Conservation (phyloP, 2,329 filamentous ascomycete species). For the Neurospora crassa region DNA sequence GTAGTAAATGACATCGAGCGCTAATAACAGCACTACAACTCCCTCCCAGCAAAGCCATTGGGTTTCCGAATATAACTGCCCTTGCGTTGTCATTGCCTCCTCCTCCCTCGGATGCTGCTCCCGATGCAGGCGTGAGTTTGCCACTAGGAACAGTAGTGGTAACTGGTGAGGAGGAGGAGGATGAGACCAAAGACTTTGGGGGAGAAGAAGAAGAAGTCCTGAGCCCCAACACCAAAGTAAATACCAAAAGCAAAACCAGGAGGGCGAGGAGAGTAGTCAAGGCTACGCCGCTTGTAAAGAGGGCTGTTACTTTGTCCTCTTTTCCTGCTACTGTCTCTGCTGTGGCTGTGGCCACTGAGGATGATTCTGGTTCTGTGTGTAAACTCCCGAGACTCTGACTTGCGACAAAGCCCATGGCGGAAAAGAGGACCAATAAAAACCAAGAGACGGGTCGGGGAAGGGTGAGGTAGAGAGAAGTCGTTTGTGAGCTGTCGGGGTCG, state of each 20-base stretch:
- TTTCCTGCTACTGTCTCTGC: not conserved
- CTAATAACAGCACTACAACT: constrained; percentile 43
- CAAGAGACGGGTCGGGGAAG: constrained; percentile 37
- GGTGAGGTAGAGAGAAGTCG: constrained; percentile 38
- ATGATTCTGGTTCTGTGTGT: constrained; percentile 12
- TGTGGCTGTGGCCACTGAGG: not conserved
- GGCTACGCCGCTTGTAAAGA: constrained; percentile 34
- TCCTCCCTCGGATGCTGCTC: not conserved
- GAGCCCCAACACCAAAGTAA: constrained; percentile 30
- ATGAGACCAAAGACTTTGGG: not conserved
- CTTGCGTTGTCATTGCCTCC: not conserved
- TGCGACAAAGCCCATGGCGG: constrained; percentile 35
- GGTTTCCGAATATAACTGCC: constrained; percentile 30
- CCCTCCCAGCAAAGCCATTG: constrained; percentile 36
- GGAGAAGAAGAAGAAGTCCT: constrained; percentile 23
- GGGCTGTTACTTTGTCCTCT: constrained; percentile 16
- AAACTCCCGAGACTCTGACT: constrained; percentile 33
- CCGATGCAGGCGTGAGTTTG: not conserved
- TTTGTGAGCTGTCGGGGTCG: constrained; percentile 34
- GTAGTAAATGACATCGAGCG: constrained; percentile 34
- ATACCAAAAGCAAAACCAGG: constrained; percentile 28
- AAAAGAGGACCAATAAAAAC: constrained; percentile 34
- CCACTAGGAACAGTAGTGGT: constrained; percentile 20
- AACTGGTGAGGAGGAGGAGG: constrained; percentile 11
- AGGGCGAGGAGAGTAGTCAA: constrained; percentile 33